Evolutionary conservation across 306 rosid genomes (phyloP), one percentile per base, ranked within the genome.

Genomic region (peach (Prunus persica)): DNA sequence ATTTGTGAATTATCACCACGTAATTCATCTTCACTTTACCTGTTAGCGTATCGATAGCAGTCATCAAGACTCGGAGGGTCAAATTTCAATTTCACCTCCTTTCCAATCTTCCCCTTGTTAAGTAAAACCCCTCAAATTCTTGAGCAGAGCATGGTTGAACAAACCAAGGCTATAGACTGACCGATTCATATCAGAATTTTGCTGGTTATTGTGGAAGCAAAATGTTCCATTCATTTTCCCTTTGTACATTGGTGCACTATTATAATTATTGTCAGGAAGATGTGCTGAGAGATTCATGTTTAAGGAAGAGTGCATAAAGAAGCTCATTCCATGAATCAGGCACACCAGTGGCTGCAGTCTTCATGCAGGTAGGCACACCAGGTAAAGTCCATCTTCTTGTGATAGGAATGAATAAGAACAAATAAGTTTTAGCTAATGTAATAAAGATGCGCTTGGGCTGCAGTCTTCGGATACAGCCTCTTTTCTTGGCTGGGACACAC

Each of bases 281-380:
- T 38, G 43, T 38, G 2, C 9, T 38, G 9, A 7, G 43, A 38
- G 71, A 34, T 69, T 87, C 86, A 43, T 65, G 79, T 87, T 84
- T 91, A 64, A 91, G 93, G 78, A 91, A 72, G 79, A 89, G 85
- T 3, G 90, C 93, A 45, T 83, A 88, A 73, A 93, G 93, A 81
- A 91, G 87, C 79, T 88, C 96, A 24, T 93, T 93, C 98, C 98
- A 93, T 5, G 89, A 85, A 86, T 93, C 98, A 12, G 98, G 97
- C 49, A 93, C 96, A 93, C 98, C 98, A 93, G 80, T 93, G 98
- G 77, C 98, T 91, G 87, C 91, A 34, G 38, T 34, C 41, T 34
- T 34, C 8, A 34, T 34, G 41, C 41, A 6, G 8, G 41, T 6
- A 34, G 41, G 41, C 41, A 6, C 41, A 34, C 41, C 41, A 32